Evolutionary conservation across 441 rosid species (phyloP), one percentile per base, ranked within the genome.

Genomic region (Pelargonium myrrhifolium): DNA sequence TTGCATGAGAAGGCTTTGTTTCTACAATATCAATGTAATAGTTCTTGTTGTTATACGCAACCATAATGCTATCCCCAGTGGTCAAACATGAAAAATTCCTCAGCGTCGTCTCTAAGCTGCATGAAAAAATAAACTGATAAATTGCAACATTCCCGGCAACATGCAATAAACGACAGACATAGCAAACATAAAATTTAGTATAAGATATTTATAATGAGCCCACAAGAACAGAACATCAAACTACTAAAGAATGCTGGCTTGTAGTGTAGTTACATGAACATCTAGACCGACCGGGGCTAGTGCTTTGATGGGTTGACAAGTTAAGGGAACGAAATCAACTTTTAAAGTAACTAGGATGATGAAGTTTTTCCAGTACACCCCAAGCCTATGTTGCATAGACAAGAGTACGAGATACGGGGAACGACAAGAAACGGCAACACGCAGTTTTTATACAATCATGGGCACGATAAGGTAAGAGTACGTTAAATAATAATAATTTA

Each of bases 21-120:
- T 83, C 93, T n/a, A 85, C 65, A 40, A 87, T 82, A 78, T 87
- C 71, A 59, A 85, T 87, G 65, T 78, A 84, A 63, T 84, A 87
- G 12, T 84, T 58, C 70, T 85, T 85, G 69, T 87, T 81, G 82
- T 87, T 87, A 60, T 85, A 85, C 15, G 86, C 82, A 74, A 87
- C 87, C 90, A 87, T 84, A 63, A 87, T 79, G n/a, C 83, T 83
- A 60, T 87, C 90, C 6, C 93, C 90, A 1, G 67, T 73, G 60
- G 93, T 87, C 70, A 87, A 81, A 78, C 90, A 87, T 47, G 93
- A 84, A 78, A 85, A 87, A 75, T 77, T 84, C 76, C 93, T 80
- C 72, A 87, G 77, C 1, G 93, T 72, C 12, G 86, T 87, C 80
- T 87, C 93, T 71, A 85, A 78, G 79, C 93, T 87, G 87, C 78